These are phyloP conservation scores for Ceratocystis ficicola DNA, from an alignment of 2,329 filamentous ascomycete genomes.

Conservation along the genomic window DNA sequence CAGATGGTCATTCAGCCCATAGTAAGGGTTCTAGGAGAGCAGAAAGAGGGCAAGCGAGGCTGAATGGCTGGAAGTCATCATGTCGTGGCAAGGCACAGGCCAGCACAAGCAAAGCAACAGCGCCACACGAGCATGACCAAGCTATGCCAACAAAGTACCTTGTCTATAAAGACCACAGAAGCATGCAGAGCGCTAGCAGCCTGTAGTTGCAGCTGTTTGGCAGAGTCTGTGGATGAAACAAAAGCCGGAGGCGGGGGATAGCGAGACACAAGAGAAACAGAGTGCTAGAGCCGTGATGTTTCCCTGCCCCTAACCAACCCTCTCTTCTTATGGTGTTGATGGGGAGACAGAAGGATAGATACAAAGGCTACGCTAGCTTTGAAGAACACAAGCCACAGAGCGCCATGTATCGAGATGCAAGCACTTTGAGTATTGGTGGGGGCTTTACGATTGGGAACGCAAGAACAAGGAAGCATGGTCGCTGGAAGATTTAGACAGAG, in stretches of 20 bases:
- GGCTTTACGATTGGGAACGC: too few relatives aligned
- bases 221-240: slow-evolving; percentile 3
- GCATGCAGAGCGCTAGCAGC: background rate
- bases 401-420: background rate
- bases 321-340: background rate
- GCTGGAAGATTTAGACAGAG: background rate
- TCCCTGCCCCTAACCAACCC: background rate
- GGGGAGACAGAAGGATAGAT: background rate
- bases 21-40: background rate
- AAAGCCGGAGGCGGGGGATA: background rate
- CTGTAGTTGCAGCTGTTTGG: background rate
- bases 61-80: too few relatives aligned
- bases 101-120: background rate
- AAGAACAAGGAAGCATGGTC: too few relatives aligned
- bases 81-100: too few relatives aligned
- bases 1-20: background rate
- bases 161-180: background rate
- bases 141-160: background rate
- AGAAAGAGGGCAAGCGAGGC: background rate
- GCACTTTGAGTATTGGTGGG: background rate
- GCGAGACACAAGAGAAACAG: background rate
- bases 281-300: background rate
- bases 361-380: background rate
- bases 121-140: background rate
- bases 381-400: background rate